Conservation (phyloP, 306 rosid genomes). For the Citrullus amarus region DNA sequence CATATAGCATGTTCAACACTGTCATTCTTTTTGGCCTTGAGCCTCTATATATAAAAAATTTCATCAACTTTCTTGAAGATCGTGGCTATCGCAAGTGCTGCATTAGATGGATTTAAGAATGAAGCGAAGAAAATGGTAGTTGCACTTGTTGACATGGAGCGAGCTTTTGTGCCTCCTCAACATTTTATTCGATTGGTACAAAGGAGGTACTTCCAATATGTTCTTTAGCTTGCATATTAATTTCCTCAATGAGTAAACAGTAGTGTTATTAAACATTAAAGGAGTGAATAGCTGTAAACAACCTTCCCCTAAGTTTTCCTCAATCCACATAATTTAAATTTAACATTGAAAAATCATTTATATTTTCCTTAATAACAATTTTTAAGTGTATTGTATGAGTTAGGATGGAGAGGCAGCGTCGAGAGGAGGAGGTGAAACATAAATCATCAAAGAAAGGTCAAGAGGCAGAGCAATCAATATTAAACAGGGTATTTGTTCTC, state of each 20-base stretch:
- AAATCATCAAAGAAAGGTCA: conserved; percentile 69
- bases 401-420: conserved; percentile 99
- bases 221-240: neutral
- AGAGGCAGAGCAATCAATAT: conserved; percentile 61
- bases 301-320: neutral
- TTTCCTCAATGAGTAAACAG: neutral
- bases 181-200: conserved; percentile 95
- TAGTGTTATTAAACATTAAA: neutral
- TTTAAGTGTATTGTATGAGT: neutral
- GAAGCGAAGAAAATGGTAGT: conserved; percentile 97
- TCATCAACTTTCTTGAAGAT: conserved; percentile 29
- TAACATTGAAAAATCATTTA: neutral
- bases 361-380: neutral
- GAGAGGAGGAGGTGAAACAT: conserved; percentile 83
- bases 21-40: neutral
- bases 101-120: conserved; percentile 72
- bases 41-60: neutral
- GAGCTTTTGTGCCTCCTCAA: conserved; percentile 98
- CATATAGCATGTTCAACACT: neutral
- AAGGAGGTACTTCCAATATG: conserved; percentile 49
- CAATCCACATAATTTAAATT: neutral
- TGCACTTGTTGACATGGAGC: conserved; percentile 98
- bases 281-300: neutral
- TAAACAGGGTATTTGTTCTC: conserved; percentile 50
- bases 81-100: conserved; percentile 78